A percentile compares a stretch with the other conserved stretches of the same genome.
Conservation (phyloP, 2,329 filamentous ascomycete genomes). For the Hypoxylon sp. region DNA sequence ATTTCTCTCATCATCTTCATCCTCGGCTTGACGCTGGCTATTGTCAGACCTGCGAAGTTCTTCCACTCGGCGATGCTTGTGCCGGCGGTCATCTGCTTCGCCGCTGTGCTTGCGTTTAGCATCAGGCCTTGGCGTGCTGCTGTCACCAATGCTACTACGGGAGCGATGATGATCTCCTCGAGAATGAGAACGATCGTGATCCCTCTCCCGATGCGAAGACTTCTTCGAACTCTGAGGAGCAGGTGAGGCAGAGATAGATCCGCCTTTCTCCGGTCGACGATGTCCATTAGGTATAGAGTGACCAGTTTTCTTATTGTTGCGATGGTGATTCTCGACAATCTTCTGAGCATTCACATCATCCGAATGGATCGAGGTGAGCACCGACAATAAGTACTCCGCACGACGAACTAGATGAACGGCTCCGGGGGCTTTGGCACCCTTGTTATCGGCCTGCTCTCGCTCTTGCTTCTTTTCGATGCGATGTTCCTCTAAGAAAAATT, state of each 20-base stretch:
- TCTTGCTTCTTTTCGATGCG: conserved; percentile 98
- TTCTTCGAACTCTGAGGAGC: conserved; percentile 70
- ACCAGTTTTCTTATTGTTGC: conserved; percentile 86
- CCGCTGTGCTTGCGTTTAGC: conserved; percentile 74
- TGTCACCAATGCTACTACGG: conserved; percentile 66
- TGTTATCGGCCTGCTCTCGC: conserved; percentile 82
- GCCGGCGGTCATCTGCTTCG: conserved; percentile 65
- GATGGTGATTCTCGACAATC: conserved; percentile 91
- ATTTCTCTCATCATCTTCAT: conserved; percentile 58
- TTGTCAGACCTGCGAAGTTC: conserved; percentile 56
- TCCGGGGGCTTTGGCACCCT: conserved; percentile 91
- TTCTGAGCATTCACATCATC: conserved; percentile 82
- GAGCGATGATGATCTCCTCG: conserved; percentile 66
- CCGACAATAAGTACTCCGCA: conserved; percentile 95
- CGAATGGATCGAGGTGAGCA: conserved; percentile 87
- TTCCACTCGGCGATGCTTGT: conserved; percentile 69
- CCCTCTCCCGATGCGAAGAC: conserved; percentile 63
- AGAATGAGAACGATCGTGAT: conserved; percentile 59
- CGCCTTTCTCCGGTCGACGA: conserved; percentile 70
- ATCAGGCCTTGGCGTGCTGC: conserved; percentile 66
- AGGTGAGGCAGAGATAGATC: conserved; percentile 79
- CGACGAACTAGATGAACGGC: conserved; percentile 96
- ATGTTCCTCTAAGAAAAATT: conserved; percentile 97
- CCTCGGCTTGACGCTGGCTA: conserved; percentile 56
- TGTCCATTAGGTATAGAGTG: conserved; percentile 69